These are phyloP conservation scores for Talaromyces sp. DNA, from an alignment of 2,329 filamentous ascomycete genomes.

Conservation along the genomic window DNA sequence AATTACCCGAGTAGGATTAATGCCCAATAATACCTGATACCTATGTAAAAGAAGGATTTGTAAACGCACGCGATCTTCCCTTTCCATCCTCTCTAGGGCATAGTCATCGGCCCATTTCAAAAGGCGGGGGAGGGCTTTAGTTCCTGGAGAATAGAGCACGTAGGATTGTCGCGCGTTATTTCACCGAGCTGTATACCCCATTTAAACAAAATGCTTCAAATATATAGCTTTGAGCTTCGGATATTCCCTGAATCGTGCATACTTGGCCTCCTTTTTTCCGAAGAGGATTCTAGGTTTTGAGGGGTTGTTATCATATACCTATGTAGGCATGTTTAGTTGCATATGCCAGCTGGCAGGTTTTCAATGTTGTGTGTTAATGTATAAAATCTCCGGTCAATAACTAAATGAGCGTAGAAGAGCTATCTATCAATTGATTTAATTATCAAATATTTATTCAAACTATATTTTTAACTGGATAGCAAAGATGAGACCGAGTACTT, in stretches of 20 bases:
- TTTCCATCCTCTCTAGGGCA: not conserved
- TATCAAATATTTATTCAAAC: not conserved
- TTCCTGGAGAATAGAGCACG: not conserved
- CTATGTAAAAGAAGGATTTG: no score
- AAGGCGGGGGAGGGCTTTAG: not conserved
- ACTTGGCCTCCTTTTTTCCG: not conserved
- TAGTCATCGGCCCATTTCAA: not conserved
- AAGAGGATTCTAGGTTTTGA: not conserved
- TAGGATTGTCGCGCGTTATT: not conserved
- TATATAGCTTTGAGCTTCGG: not conserved
- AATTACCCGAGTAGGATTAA: no score
- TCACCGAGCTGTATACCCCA: not conserved
- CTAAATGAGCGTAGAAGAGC: not conserved
- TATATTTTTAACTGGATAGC: not conserved
- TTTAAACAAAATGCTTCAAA: not conserved
- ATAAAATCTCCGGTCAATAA: not conserved
- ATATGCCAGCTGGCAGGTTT: no score
- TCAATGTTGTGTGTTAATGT: no score
- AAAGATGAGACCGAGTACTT: not conserved
- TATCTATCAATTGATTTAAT: not conserved
- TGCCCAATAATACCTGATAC: no score
- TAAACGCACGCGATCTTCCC: slow-evolving; percentile 13
- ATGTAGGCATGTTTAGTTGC: no score
- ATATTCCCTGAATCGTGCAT: not conserved
- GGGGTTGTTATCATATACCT: not conserved